phyloP scores from a whole-genome alignment of 2,329 filamentous ascomycete species.

The Xylariales sp. region DNA sequence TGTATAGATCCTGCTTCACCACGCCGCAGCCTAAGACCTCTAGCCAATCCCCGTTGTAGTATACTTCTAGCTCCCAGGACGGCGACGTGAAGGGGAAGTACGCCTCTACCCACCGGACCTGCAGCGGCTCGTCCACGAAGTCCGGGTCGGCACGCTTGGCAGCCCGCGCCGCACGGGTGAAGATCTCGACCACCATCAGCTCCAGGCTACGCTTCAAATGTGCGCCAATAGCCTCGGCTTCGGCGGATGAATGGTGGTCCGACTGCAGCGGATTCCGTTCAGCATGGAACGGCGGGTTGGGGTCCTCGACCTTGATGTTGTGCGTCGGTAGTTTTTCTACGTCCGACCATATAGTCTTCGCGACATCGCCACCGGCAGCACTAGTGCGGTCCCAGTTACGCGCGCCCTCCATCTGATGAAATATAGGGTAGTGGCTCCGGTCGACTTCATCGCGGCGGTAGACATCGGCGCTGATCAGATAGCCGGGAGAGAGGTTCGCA shows the following conservation, averaged over 20 bases:
- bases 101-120: conserved; percentile 90
- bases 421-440: conserved; percentile 90
- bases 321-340: conserved; percentile 68
- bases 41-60: conserved; percentile 91
- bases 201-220: conserved; percentile 90
- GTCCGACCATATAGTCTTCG: conserved; percentile 64
- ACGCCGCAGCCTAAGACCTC: conserved; percentile 93
- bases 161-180: conserved; percentile 69
- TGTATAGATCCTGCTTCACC: conserved; percentile 75
- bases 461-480: conserved; percentile 89
- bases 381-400: conserved; percentile 75
- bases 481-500: conserved; percentile 68
- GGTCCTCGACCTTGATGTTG: conserved; percentile 73
- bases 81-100: conserved; percentile 97
- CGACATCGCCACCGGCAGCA: conserved; percentile 54
- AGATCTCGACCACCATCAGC: conserved; percentile 83
- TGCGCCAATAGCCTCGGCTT: conserved; percentile 75
- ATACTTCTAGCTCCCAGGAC: conserved; percentile 93
- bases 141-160: conserved; percentile 47
- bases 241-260: conserved; percentile 64
- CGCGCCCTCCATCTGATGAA: conserved; percentile 98
- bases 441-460: conserved; percentile 95
- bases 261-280: conserved; percentile 80
- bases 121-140: conserved; percentile 64
- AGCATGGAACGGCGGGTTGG: conserved; percentile 70